Base-by-base conservation (phyloP, 805 yeast genomes). In the Wickerhamomyces chambardii region DNA sequence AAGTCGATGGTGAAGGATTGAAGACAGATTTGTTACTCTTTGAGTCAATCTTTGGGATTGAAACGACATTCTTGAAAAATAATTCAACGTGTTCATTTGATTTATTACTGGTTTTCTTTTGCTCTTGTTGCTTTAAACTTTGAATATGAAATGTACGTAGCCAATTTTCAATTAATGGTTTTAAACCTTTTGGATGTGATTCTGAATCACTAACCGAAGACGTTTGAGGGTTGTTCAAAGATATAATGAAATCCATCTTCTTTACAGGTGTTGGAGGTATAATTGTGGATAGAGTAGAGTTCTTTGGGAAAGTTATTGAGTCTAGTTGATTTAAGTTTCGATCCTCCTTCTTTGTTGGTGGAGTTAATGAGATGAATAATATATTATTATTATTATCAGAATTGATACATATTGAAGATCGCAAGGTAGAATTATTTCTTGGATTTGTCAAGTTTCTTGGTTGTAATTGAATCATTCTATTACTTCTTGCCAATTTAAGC, bases 201-300 rank as follows among this genome's bases (percentile, higher is more conserved):
- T 39, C 15, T 21, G 17, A 26, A 3, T 39, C 42, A 8, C 50
- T 54, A 2, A 56, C 43, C 6, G 50, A 33, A 6, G 51, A 50
- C 4, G 56, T 48, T 4, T n/a, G n/a, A n/a, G n/a, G n/a, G n/a
- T n/a, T n/a, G n/a, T n/a, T n/a, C n/a, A 61, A 41, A 8, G 52
- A 52, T 14, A 63, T 44, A 5, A 57, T 53, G 29, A 65, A 42
- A 26, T 73, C 78, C 68, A 77, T 68, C 42, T 73, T 77, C 49
- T 71, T 78, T 8, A 74, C 75, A 0, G 85, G 89, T 1, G 87
- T 79, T 4, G 78, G 73, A 3, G 89, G 86, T 6, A 75, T 55
- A 12, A 82, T 64, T 25, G 48, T 54, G 42, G 45, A 54, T 31
- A 44, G 68, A 56, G 47, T 64, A 46, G 50, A 76, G 49, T 41